Evolutionary conservation across 345 rosid genomes (phyloP), one percentile per base, ranked within the genome.

Genomic region (Euphorbia peplus): DNA sequence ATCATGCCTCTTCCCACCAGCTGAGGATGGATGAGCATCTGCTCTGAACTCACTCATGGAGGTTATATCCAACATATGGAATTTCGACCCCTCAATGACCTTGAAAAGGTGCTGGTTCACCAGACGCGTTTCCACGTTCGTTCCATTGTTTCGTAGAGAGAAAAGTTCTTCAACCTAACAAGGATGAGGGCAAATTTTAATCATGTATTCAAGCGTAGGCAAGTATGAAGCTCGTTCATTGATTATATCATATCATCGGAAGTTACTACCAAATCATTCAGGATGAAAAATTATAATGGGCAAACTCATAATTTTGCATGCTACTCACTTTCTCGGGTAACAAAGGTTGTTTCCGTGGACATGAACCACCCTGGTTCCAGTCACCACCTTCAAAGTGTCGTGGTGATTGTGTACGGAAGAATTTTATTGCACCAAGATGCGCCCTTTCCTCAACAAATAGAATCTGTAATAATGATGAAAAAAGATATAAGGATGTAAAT

Each of bases 301-400:
- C 70, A 56, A 61, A 53, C 39, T 54, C 25, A n/a, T 41, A 15
- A 47, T 29, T 25, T 35, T 15, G 35, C 24, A 75, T 53, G 51
- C 30, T 3, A 80, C 93, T 83, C 74, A 95, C 97, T 78, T 88
- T 75, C 60, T 76, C 72, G 30, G 85, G 78, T 26, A 60, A 71
- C 72, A 91, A 65, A 64, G 96, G 96, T 64, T 80, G 74, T 13
- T 39, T 64, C 10, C 82, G 86, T 21, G 77, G 78, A 73, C 99
- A 95, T 74, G 91, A 88, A 80, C 99, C 97, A 62, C 97, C 97
- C 73, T 89, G 91, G 85, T 89, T 80, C 97, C 99, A 95, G 47
- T 95, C 95, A 74, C 99, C 99, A 71, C 99, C 93, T 83, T 95
- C 99, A 77, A 93, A 93, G 82, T 93, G 99, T 73, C 99, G 81